phyloP scores from a whole-genome alignment of 2,329 filamentous ascomycete genomes.

The Alternaria rosae region DNA sequence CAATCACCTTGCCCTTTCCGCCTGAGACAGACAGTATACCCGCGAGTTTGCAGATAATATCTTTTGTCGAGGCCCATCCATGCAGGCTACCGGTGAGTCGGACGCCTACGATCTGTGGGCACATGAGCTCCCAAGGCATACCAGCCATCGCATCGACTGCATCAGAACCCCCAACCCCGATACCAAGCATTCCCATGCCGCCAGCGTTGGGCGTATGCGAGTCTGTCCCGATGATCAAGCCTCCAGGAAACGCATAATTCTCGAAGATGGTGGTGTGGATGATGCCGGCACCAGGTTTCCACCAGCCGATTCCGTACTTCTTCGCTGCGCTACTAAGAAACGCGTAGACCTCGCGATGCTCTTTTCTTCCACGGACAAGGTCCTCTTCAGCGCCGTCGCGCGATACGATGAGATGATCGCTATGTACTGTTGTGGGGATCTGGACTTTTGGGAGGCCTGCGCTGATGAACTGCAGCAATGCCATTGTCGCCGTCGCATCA shows the following conservation, averaged over 20 bases:
- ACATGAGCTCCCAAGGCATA: constrained; percentile 47
- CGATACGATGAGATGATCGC: constrained; percentile 51
- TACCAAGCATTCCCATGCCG: constrained; percentile 47
- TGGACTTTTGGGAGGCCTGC: constrained; percentile 50
- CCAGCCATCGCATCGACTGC: constrained; percentile 41
- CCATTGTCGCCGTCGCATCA: constrained; percentile 56
- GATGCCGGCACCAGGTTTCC: constrained; percentile 32
- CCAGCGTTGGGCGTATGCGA: constrained; percentile 51
- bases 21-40: constrained; percentile 47
- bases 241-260: constrained; percentile 50
- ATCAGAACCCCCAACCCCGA: constrained; percentile 44
- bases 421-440: constrained; percentile 52
- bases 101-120: constrained; percentile 45
- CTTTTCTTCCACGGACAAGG: constrained; percentile 31
- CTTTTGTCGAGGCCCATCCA: constrained; percentile 46
- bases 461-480: constrained; percentile 54
- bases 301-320: constrained; percentile 51
- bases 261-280: constrained; percentile 53
- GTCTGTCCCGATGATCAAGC: constrained; percentile 49
- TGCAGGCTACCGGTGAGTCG: constrained; percentile 38
- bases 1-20: constrained; percentile 48
- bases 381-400: constrained; percentile 45
- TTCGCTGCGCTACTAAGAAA: constrained; percentile 49
- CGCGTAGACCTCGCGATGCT: constrained; percentile 51
- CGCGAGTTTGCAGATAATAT: constrained; percentile 50